phyloP scores from a whole-genome alignment of 2,329 filamentous ascomycete genomes.

The Fusarium liriodendri region DNA sequence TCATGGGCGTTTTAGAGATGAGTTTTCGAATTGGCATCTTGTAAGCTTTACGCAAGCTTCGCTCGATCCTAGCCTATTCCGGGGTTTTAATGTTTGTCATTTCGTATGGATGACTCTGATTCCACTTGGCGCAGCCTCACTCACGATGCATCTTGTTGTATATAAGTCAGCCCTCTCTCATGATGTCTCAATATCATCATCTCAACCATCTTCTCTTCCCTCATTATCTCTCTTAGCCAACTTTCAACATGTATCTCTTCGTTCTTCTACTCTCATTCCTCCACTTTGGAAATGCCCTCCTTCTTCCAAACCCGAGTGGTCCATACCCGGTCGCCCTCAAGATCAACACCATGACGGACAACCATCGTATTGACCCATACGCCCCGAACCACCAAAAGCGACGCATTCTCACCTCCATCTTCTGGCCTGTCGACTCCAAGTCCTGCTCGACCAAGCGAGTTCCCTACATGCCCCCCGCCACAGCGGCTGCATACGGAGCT shows the following conservation, averaged over 20 bases:
- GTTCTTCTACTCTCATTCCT: slow-evolving; percentile 25
- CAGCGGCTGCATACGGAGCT: slow-evolving; percentile 45
- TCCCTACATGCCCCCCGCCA: slow-evolving; percentile 50
- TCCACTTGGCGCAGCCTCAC: neutral
- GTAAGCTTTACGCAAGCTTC: neutral
- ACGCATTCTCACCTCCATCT: slow-evolving; percentile 46
- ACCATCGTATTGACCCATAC: slow-evolving; percentile 46
- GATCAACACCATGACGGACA: slow-evolving; percentile 45
- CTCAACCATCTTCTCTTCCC: neutral
- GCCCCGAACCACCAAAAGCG: slow-evolving; percentile 39
- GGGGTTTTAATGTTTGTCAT: neutral
- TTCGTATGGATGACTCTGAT: neutral
- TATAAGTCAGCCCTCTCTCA: neutral
- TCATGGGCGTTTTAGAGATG: neutral
- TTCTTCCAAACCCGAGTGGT: slow-evolving; percentile 45
- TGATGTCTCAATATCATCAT: neutral
- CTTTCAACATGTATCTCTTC: slow-evolving; percentile 32
- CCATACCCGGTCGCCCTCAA: slow-evolving; percentile 45
- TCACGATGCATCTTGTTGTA: neutral
- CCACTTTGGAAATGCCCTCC: slow-evolving; percentile 33
- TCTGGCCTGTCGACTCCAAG: slow-evolving; percentile 43
- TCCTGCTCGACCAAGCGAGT: slow-evolving; percentile 33
- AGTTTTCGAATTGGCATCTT: neutral
- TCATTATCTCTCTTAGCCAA: neutral
- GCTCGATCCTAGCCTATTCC: slow-evolving; percentile 19